Base-by-base conservation (phyloP, 2,329 filamentous ascomycete species). In the Sclerotinia sclerotiorum region DNA sequence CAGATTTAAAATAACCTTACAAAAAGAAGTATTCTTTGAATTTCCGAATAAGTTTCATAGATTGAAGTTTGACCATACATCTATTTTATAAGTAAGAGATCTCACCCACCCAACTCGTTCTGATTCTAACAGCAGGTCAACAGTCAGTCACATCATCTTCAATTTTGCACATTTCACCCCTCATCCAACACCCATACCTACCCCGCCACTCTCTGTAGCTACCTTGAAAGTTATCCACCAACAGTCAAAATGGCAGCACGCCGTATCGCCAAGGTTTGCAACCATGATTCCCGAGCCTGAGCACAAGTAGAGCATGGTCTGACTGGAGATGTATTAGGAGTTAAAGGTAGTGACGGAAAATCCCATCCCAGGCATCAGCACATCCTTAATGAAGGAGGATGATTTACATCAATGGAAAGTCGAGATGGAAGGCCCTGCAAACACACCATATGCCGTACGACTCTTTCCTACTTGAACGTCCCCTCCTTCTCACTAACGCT, bases 401-500 rank as follows among this genome's bases (percentile, higher is more conserved):
- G 85, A 91, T 79, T 81, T 92, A 72, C 86, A 88, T 76, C 83
- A 86, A 74, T 92, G 90, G 90, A 85, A 88, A 70, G 83, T 91
- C 70, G 78, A 83, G 68, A 86, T 92, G 82, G 84, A 88, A 60
- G 89, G 88, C 0, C 90, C 89, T 3, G 82, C 85, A 67, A 83
- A 84, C 54, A 90, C 89, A 21, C 83, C 86, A 56, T 91, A 90
- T 76, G 82, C 86, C 58, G 89, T 91, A 82, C 65, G 82, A 79
- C 42, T 27, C 55, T 35, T 65, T 63, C n/a, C 27, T 49, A 11
- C 32, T 2, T 39, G 65, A n/a, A 55, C 35, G 5, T 35, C 7
- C 32, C 60, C n/a, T 58, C 64, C 62, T 65, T 21, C n/a, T 44
- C n/a, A 29, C 46, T 63, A 21, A 63, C 10, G 19, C 15, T 51